Evolutionary conservation across 352 stramenopile genomes (phyloP).

Genomic region (Pythium phragmiticola): DNA sequence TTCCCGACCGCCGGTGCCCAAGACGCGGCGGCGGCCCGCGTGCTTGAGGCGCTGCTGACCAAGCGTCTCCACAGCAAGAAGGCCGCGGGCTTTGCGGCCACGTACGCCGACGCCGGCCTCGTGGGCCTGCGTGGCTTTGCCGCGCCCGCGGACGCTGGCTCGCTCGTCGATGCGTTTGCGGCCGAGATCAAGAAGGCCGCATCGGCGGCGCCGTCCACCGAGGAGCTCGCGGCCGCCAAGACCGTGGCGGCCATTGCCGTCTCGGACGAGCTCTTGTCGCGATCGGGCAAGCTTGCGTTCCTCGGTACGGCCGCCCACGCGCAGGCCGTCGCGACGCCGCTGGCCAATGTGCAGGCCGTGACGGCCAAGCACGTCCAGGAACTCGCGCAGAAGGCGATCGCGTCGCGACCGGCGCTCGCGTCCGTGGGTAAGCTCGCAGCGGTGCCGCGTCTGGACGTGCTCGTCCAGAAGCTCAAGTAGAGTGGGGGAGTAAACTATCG

Average conservation of each 20-base stretch:
- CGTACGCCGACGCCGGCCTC: constrained; percentile 62
- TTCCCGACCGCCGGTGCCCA: constrained; percentile 57
- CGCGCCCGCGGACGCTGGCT: constrained; percentile 46
- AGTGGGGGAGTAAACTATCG: constrained; percentile 17
- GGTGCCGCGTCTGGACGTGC: constrained; percentile 69
- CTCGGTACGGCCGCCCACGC: constrained; percentile 44
- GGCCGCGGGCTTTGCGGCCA: constrained; percentile 54
- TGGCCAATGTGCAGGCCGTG: constrained; percentile 37
- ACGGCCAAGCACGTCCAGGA: constrained; percentile 70
- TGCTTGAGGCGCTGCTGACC: constrained; percentile 66
- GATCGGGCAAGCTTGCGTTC: constrained; percentile 40
- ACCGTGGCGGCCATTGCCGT: constrained; percentile 49
- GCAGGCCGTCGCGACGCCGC: constrained; percentile 42
- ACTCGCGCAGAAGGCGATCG: constrained; percentile 72
- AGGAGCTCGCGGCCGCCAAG: constrained; percentile 79
- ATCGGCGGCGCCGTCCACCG: constrained; percentile 48
- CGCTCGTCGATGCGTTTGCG: constrained; percentile 67
- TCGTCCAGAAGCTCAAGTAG: constrained; percentile 82
- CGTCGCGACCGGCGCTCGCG: constrained; percentile 70
- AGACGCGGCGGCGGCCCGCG: constrained; percentile 55
- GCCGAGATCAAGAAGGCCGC: constrained; percentile 78
- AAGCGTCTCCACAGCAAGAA: constrained; percentile 65
- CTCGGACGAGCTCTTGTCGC: constrained; percentile 37
- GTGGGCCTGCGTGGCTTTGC: constrained; percentile 65
- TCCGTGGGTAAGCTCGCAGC: constrained; percentile 69